Percentiles rank a stretch among this genome's conserved stretches.
phyloP scores from a whole-genome alignment of 805 yeast genomes.

The Brettanomyces nanus region DNA sequence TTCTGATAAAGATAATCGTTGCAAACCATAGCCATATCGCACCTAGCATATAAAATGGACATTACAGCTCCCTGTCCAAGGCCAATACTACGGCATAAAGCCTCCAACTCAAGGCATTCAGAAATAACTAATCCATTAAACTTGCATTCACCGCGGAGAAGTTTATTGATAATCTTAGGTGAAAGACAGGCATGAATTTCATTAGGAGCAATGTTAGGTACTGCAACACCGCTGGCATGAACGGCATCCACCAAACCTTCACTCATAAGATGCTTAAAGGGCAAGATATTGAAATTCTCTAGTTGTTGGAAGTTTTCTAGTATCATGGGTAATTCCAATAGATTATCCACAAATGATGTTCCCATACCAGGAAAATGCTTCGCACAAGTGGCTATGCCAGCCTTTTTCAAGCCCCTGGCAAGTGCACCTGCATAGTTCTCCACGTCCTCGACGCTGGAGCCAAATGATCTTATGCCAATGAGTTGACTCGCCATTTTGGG shows the following conservation, averaged over 20 bases:
- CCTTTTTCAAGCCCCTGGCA: constrained; percentile 44
- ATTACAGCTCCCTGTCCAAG: constrained; percentile 58
- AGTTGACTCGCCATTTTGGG: constrained; percentile 47
- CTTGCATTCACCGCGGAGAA: constrained; percentile 41
- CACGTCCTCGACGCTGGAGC: constrained; percentile 52
- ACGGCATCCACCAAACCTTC: constrained; percentile 43
- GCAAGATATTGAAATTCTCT: constrained; percentile 39
- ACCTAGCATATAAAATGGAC: constrained; percentile 50
- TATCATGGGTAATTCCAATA: constrained; percentile 51
- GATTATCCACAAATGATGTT: constrained; percentile 48
- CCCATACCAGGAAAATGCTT: constrained; percentile 67
- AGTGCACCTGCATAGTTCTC: constrained; percentile 44
- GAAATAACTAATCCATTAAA: constrained; percentile 51
- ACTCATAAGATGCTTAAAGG: constrained; percentile 40
- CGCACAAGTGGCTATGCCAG: constrained; percentile 47
- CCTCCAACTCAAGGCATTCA: constrained; percentile 58
- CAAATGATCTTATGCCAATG: constrained; percentile 54
- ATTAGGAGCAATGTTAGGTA: constrained; percentile 50
- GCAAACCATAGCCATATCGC: constrained; percentile 57
- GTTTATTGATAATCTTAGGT: constrained; percentile 41
- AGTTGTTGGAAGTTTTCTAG: constrained; percentile 47
- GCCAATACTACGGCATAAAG: constrained; percentile 54
- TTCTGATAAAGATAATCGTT: constrained; percentile 45
- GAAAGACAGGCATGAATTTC: constrained; percentile 58
- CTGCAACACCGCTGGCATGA: constrained; percentile 57